These are phyloP conservation scores for Exophiala sp. DNA, from an alignment of 2,329 filamentous ascomycete species.

Conservation along the genomic window DNA sequence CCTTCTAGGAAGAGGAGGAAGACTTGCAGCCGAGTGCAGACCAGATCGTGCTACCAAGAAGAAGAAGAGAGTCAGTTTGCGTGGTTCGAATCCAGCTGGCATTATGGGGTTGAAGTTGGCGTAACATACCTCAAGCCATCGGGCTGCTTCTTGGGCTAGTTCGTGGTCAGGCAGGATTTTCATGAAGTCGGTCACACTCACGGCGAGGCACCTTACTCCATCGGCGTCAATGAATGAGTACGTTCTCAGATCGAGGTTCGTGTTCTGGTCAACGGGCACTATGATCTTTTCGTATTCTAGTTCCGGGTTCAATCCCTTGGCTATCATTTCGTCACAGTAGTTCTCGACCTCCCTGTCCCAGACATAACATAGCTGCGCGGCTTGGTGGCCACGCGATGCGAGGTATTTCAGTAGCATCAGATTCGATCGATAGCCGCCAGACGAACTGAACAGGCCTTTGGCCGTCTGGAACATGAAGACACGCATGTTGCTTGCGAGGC, in stretches of 20 bases:
- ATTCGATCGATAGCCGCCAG: constrained; percentile 17
- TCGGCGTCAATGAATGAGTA: constrained; percentile 4
- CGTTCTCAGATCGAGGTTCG: constrained; percentile 1
- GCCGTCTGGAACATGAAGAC: constrained; percentile 12
- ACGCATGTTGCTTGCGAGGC: constrained; percentile 4
- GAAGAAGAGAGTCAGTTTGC: background rate
- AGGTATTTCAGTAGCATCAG: constrained; percentile 10
- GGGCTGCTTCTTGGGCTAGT: constrained; percentile 8
- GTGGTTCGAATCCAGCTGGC: too few relatives aligned
- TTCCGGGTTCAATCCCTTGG: constrained; percentile 1
- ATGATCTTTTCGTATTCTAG: background rate
- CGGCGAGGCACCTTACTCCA: constrained; percentile 7
- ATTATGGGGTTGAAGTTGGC: too few relatives aligned
- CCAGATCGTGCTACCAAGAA: constrained; percentile 1
- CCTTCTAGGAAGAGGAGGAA: constrained; percentile 3
- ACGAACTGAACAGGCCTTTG: constrained; percentile 11
- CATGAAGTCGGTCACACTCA: constrained; percentile 9
- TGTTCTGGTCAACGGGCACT: background rate
- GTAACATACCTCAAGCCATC: constrained; percentile 10
- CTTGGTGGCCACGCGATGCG: constrained; percentile 7
- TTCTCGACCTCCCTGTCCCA: constrained; percentile 5
- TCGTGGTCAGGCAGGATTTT: constrained; percentile 8
- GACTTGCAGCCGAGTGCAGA: background rate
- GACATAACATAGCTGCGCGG: constrained; percentile 13
- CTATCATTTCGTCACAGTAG: constrained; percentile 4